These are phyloP conservation scores for Glebionis coronaria DNA, from an alignment of 129 eudicot genomes.

Conservation along the genomic window DNA sequence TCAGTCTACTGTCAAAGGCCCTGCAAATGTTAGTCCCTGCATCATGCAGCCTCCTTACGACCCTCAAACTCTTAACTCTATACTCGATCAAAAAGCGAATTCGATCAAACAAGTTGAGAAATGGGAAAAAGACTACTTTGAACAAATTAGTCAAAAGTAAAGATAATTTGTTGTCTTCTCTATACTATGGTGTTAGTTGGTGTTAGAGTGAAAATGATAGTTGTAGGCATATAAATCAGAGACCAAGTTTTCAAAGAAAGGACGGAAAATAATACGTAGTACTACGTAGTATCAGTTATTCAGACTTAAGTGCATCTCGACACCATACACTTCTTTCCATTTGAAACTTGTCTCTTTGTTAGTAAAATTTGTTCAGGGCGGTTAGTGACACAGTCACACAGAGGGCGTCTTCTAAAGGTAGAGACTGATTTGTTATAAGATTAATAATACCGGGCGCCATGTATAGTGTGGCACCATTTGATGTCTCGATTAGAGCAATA, in stretches of 20 bases:
- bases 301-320: too few relatives aligned
- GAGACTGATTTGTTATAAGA: too few relatives aligned
- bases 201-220: constrained; percentile 5
- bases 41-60: constrained; percentile 58
- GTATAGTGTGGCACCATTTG: too few relatives aligned
- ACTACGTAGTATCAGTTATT: too few relatives aligned
- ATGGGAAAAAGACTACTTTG: constrained; percentile 55
- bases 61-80: constrained; percentile 37
- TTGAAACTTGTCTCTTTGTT: too few relatives aligned
- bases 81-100: constrained; percentile 29
- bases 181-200: neutral
- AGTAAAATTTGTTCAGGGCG: too few relatives aligned
- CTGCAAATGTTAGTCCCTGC: constrained; percentile 48
- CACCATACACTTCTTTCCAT: too few relatives aligned
- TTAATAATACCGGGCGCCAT: too few relatives aligned
- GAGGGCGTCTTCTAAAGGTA: too few relatives aligned
- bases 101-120: constrained; percentile 44
- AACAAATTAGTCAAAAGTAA: constrained; percentile 15
- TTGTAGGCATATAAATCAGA: neutral
- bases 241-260: neutral
- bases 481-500: constrained; percentile 66
- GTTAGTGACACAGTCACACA: too few relatives aligned
- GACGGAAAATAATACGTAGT: too few relatives aligned
- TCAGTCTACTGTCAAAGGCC: constrained; percentile 60
- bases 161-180: neutral